phyloP scores from a whole-genome alignment of 2,329 filamentous ascomycete species.

The Phaeoacremonium minimum region DNA sequence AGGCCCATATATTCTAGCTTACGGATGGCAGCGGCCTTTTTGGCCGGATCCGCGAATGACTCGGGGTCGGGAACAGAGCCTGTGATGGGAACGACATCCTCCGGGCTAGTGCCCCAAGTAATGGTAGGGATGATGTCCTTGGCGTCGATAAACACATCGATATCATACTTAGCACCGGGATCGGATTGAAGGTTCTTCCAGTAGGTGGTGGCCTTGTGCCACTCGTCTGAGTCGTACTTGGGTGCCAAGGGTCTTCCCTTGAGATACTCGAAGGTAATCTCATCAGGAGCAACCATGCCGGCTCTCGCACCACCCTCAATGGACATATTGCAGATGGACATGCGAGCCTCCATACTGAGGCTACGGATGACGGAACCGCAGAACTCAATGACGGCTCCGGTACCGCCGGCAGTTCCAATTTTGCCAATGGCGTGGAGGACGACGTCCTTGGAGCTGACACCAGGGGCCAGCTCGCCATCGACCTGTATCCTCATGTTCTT shows the following conservation, averaged over 20 bases:
- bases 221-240: slow-evolving; percentile 76
- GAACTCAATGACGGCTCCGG: slow-evolving; percentile 93
- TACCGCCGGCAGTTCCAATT: slow-evolving; percentile 94
- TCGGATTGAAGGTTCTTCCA: slow-evolving; percentile 87
- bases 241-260: slow-evolving; percentile 87
- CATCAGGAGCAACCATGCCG: slow-evolving; percentile 94
- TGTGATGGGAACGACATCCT: slow-evolving; percentile 94
- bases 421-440: slow-evolving; percentile 88
- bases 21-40: slow-evolving; percentile 74
- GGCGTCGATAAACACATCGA: slow-evolving; percentile 82
- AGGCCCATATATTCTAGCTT: slow-evolving; percentile 97
- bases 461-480: slow-evolving; percentile 84
- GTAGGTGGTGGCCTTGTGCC: slow-evolving; percentile 83
- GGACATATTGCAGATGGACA: slow-evolving; percentile 99
- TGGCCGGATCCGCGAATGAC: slow-evolving; percentile 73
- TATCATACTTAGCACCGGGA: slow-evolving; percentile 82
- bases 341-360: slow-evolving; percentile 93
- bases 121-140: slow-evolving; percentile 93
- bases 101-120: slow-evolving; percentile 94
- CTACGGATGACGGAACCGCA: slow-evolving; percentile 87
- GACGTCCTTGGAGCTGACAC: slow-evolving; percentile 94
- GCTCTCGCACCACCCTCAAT: slow-evolving; percentile 94
- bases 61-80: slow-evolving; percentile 87
- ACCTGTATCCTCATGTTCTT: slow-evolving; percentile 99
- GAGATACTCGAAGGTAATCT: slow-evolving; percentile 91